Conservation (phyloP, 305 asterid species). For the Plantago coronopus region DNA sequence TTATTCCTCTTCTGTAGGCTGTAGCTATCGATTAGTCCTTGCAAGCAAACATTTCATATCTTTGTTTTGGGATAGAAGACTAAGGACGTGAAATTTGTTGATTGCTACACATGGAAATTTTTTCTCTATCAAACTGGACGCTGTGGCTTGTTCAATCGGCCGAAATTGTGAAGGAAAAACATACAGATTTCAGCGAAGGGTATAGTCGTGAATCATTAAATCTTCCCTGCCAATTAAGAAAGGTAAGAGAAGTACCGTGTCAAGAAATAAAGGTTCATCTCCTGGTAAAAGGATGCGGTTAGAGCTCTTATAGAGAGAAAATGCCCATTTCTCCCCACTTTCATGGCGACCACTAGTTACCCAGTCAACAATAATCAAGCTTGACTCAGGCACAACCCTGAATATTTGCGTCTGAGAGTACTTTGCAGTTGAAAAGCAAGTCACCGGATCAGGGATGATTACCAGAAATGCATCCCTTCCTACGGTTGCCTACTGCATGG, state of each 20-base stretch:
- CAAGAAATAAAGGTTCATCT: conserved; percentile 69
- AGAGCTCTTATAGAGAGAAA: conserved; percentile 70
- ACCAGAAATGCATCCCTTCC: conserved; percentile 70
- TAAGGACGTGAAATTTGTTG: too few relatives aligned
- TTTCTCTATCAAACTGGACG: too few relatives aligned
- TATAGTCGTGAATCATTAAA: too few relatives aligned
- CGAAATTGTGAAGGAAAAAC: too few relatives aligned
- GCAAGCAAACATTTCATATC: too few relatives aligned
- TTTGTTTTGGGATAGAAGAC: too few relatives aligned
- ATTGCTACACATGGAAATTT: too few relatives aligned
- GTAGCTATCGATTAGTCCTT: too few relatives aligned
- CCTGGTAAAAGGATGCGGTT: conserved; percentile 56
- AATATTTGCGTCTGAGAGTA: conserved; percentile 78
- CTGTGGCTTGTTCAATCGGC: too few relatives aligned
- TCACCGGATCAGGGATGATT: conserved; percentile 91
- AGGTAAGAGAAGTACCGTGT: conserved; percentile 47
- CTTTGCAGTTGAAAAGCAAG: conserved; percentile 88
- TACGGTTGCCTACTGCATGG: conserved; percentile 69
- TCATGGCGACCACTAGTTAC: conserved; percentile 94
- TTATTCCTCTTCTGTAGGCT: too few relatives aligned
- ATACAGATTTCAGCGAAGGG: too few relatives aligned
- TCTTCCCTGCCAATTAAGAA: too few relatives aligned
- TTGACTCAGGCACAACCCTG: conserved; percentile 52
- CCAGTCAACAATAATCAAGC: conserved; percentile 90
- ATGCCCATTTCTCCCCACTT: conserved; percentile 89